Conservation (phyloP, 208 protist species). For the Tritrichomonas musculus region DNA sequence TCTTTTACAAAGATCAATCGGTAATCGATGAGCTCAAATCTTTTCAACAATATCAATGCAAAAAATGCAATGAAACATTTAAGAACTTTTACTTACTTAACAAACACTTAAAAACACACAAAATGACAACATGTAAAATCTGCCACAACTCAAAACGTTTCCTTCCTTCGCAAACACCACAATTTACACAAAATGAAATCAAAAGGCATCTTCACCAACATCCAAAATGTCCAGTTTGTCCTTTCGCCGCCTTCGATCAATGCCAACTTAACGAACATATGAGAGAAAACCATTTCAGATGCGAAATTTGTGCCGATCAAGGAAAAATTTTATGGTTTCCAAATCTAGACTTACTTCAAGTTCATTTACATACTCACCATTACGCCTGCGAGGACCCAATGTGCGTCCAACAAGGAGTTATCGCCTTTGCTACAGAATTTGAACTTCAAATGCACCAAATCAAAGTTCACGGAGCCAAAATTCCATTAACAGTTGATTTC, state of each 20-base stretch:
- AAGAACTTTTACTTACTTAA: neutral
- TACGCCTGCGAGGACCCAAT: neutral
- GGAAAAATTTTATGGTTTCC: constrained; percentile 13
- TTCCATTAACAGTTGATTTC: no score
- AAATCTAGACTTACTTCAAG: neutral
- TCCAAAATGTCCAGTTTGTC: constrained; percentile 22
- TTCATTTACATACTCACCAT: neutral
- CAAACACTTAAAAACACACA: neutral
- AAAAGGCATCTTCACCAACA: neutral
- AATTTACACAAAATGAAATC: neutral
- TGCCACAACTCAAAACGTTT: neutral
- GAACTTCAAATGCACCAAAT: no score
- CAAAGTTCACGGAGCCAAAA: no score
- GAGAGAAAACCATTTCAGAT: neutral
- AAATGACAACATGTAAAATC: neutral
- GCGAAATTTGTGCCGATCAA: neutral
- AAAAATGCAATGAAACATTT: neutral
- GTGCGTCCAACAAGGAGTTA: neutral
- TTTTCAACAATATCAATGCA: neutral
- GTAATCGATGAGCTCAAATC: neutral
- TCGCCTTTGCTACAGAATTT: no score
- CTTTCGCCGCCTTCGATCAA: neutral
- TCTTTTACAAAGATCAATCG: neutral
- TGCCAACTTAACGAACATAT: neutral
- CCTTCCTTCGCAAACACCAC: neutral